These are phyloP conservation scores for Sarcocystis neurona DNA, from an alignment of 169 alveolate genomes.

Conservation along the genomic window DNA sequence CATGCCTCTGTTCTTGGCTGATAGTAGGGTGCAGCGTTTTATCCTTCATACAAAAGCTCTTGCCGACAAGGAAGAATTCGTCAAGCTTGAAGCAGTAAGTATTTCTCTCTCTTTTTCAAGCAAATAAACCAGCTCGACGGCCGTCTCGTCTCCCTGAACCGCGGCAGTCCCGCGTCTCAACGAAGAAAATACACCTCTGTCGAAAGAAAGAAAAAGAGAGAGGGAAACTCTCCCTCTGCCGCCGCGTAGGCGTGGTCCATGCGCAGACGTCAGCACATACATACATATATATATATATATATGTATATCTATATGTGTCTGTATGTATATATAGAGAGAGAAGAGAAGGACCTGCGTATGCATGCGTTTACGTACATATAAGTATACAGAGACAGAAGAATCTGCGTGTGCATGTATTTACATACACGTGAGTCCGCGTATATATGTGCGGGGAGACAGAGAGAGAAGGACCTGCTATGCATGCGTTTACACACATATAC, in stretches of 20 bases:
- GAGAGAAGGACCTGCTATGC: background rate
- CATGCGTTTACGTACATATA: background rate
- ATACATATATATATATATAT: too few relatives aligned
- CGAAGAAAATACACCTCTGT: too few relatives aligned
- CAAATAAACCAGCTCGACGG: background rate
- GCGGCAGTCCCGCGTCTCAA: too few relatives aligned
- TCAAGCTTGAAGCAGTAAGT: constrained; percentile 4
- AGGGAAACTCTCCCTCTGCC: too few relatives aligned
- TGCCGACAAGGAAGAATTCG: background rate
- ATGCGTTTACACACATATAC: background rate
- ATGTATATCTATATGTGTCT: too few relatives aligned
- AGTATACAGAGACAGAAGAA: background rate
- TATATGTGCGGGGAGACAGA: background rate
- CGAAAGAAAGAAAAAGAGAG: too few relatives aligned
- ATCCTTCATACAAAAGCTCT: constrained; percentile 6
- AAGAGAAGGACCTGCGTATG: background rate
- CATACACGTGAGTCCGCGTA: background rate
- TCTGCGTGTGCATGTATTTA: too few relatives aligned
- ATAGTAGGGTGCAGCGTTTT: background rate
- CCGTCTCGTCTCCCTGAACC: too few relatives aligned
- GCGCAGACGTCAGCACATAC: too few relatives aligned
- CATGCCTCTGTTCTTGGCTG: background rate
- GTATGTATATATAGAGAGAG: background rate
- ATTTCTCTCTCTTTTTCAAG: too few relatives aligned
- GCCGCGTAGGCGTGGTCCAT: too few relatives aligned